Evolutionary conservation across 2,329 filamentous ascomycete genomes (phyloP).

Genomic region (Aspergillus japonicus): DNA sequence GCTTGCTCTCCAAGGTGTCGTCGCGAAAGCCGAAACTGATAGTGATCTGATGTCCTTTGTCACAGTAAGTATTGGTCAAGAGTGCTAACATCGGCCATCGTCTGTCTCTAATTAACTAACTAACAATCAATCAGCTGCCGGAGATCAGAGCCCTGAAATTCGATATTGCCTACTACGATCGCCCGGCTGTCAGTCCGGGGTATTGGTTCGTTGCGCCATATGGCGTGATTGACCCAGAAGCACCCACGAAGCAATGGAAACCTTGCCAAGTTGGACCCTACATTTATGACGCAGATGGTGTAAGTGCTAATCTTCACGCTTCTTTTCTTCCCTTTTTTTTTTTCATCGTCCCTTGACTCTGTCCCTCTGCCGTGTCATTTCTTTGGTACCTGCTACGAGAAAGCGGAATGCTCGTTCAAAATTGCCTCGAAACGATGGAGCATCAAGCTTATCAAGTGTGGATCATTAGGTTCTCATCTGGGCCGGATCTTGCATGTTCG

Average conservation of each 20-base stretch:
- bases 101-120: neutral
- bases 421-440: neutral
- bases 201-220: slow-evolving; percentile 53
- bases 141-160: slow-evolving; percentile 27
- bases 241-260: slow-evolving; percentile 29
- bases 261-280: slow-evolving; percentile 49
- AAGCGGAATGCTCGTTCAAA: neutral
- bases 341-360: neutral
- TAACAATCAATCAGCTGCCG: slow-evolving; percentile 23
- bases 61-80: slow-evolving; percentile 22
- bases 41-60: slow-evolving; percentile 38
- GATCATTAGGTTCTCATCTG: slow-evolving; percentile 41
- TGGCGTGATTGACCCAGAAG: slow-evolving; percentile 24
- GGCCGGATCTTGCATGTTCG: slow-evolving; percentile 48
- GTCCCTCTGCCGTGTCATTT: neutral
- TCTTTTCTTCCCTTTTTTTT: neutral
- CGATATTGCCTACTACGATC: slow-evolving; percentile 29
- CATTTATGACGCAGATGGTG: slow-evolving; percentile 51
- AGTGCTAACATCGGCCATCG: neutral
- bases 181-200: slow-evolving; percentile 37
- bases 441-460: slow-evolving; percentile 9
- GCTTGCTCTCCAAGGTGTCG: slow-evolving; percentile 21
- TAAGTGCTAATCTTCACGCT: slow-evolving; percentile 20
- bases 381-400: neutral
- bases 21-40: slow-evolving; percentile 25